Evolutionary conservation across 371 early-diverging fungal genomes (phyloP), one percentile per base, ranked within the genome.

Genomic region (Ecytonucleospora hepatopenaei): DNA sequence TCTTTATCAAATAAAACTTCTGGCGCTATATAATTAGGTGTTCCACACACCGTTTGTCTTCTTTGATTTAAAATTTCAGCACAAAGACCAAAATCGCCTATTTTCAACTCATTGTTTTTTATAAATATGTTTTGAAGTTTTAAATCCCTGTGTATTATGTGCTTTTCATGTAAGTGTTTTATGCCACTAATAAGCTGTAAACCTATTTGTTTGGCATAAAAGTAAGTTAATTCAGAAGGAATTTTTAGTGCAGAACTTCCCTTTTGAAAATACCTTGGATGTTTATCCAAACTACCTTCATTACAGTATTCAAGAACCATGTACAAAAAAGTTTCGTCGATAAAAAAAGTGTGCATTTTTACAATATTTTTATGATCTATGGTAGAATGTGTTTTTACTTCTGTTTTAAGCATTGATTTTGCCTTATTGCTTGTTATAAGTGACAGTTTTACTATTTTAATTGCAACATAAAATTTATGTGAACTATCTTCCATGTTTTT

Each of bases 11-110:
- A 87, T 19, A 95, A 78, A 30, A 97, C 86, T 76, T 97, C 97
- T 0, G 97, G 97, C 0, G 97, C 95, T 67, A 97, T 89, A 72
- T 94, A 97, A 71, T 94, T 95, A 2, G 94, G 95, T 1, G 97
- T 97, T 15, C 97, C 97, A 72, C 89, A 97, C 48, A 91, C 86
- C 0, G 91, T 92, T 70, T 87, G 87, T 62, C 71, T 75, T 58
- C 72, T 76, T 33, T 71, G 67, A 28, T 67, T 49, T 46, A 55
- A 65, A 33, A 77, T 73, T 46, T 65, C 35, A 1, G 95, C 90
- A 15, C 91, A 88, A 26, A 95, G 75, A 0, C 97, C 95, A 84
- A 97, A 95, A 79, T 97, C 97, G 0, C 92, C 93, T 33, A 97
- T 83, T 76, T 92, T 92, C 61, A 91, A 82, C 60, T 87, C 82